Conservation (phyloP, 495 filamentous ascomycete species). For the Tetracladium setigerum region DNA sequence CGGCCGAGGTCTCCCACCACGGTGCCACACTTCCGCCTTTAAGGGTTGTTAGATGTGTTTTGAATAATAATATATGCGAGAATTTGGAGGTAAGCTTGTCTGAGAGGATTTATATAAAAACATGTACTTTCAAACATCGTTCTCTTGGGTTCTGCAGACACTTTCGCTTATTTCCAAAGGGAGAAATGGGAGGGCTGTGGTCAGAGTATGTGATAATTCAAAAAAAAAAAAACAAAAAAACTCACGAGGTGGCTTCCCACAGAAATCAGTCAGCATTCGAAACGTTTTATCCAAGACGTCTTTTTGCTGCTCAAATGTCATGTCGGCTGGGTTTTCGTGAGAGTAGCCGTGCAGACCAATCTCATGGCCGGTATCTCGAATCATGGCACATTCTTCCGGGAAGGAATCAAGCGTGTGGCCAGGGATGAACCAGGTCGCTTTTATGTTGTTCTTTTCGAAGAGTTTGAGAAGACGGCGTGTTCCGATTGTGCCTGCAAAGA, state of each 20-base stretch:
- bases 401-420: slow-evolving; percentile 74
- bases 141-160: too few relatives aligned
- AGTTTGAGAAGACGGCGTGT: slow-evolving; percentile 65
- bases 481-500: slow-evolving; percentile 68
- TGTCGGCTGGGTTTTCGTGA: slow-evolving; percentile 67
- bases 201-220: too few relatives aligned
- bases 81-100: too few relatives aligned
- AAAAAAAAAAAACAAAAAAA: slow-evolving; percentile 30
- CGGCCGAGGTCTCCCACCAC: slow-evolving; percentile 59
- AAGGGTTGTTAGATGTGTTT: too few relatives aligned
- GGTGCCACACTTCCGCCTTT: slow-evolving; percentile 19
- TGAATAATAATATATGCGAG: slow-evolving; percentile 36
- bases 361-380: slow-evolving; percentile 71
- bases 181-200: too few relatives aligned
- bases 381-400: slow-evolving; percentile 63
- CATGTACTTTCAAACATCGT: too few relatives aligned
- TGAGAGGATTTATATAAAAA: too few relatives aligned
- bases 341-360: slow-evolving; percentile 71
- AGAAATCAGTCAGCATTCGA: slow-evolving; percentile 63
- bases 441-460: slow-evolving; percentile 74
- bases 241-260: slow-evolving; percentile 58
- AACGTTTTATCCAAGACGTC: slow-evolving; percentile 73
- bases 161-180: too few relatives aligned
- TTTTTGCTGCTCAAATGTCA: slow-evolving; percentile 67
- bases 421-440: slow-evolving; percentile 77